Base-by-base conservation (phyloP, 257 asterid genomes). In the Leptodermis oblonga region DNA sequence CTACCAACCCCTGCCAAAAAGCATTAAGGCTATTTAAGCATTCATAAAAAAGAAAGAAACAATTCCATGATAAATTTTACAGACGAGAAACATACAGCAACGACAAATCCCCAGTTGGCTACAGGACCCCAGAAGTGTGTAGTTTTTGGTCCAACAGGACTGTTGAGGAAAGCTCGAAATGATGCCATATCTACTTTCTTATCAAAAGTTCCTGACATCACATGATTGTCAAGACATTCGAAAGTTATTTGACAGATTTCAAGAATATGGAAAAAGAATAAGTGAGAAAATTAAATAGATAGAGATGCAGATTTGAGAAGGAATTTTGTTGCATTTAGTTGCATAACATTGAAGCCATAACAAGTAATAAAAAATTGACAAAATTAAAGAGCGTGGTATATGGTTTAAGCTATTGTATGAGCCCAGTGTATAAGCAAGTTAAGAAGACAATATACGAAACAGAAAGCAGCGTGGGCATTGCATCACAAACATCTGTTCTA, bases 1-100 rank as follows among this genome's bases (percentile, higher is more conserved):
- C 98, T 59, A 89, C 90, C 28, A 92, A 81, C 52, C 96, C 98
- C 96, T 90, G 75, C 37, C 49, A 55, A 56, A 81, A 48, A 39
- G 42, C 69, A 30, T 55, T 12, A 72, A 60, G 55, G n/a, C 41
- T 37, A 48, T 36, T 55, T 71, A 25, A 65, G 75, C 56, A 7
- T 58, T 56, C 62, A 11, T 30, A 52, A 4, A 69, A 25, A 30
- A 43, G 33, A 22, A 26, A 62, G 6, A 69, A 26, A 70, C 63
- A 8, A 43, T 25, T 9, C 1, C 66, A 13, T 22, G 28, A 14
- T 25, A 22, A 4, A 59, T 59, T 31, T 61, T 7, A 25, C 17
- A 48, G 10, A n/a, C 22, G 26, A 70, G 69, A 45, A 45, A 11
- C 76, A 45, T 73, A 80, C 84, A 46, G 81, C 78, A 59, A 62